Base-by-base conservation (phyloP, 2,329 filamentous ascomycete genomes). In the Cytospora paraplurivora region DNA sequence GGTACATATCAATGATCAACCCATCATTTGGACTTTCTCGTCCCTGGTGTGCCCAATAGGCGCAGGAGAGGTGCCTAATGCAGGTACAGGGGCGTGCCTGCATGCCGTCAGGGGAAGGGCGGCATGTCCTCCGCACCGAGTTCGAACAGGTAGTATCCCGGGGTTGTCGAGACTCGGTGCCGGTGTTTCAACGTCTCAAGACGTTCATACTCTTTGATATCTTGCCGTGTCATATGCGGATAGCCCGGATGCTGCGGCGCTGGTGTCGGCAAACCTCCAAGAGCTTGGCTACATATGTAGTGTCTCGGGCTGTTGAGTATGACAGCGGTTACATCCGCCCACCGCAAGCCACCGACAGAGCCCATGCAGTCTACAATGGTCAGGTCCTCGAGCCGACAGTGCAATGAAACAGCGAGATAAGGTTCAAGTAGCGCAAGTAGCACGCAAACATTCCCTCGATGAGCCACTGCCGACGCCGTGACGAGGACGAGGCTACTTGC, bases 251-350 rank as follows among this genome's bases (percentile, higher is more conserved):
- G 11, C 53, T 54, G 58, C 27, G 38, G 51, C 58, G 37, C 49
- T 44, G 17, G 58, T 34, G 41, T 49, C 34, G 38, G 50, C 44
- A 11, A 52, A 15, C 13, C 34, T 37, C 32, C 33, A 55, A 37
- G n/a, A 47, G 38, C 51, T n/a, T n/a, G 27, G 15, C 32, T n/a
- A 27, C 27, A 27, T 27, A 27, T 27, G 27, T 27, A 19, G 32
- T 55, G 32, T 49, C 32, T 49, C 38, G 38, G 32, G 32, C 10
- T 51, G 47, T 61, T 55, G 57, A 21, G 52, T 61, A 27, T 64
- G 44, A 44, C 62, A 47, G 41, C n/a, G 57, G 57, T 54, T 56
- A 27, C 56, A 60, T n/a, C 52, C 44, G 58, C 51, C 27, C 58
- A 32, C 47, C 51, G 51, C 51, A 61, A 47, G n/a, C 7, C 51